phyloP scores from a whole-genome alignment of 106 monocot genomes.

The Acanthochlamys bracteata region DNA sequence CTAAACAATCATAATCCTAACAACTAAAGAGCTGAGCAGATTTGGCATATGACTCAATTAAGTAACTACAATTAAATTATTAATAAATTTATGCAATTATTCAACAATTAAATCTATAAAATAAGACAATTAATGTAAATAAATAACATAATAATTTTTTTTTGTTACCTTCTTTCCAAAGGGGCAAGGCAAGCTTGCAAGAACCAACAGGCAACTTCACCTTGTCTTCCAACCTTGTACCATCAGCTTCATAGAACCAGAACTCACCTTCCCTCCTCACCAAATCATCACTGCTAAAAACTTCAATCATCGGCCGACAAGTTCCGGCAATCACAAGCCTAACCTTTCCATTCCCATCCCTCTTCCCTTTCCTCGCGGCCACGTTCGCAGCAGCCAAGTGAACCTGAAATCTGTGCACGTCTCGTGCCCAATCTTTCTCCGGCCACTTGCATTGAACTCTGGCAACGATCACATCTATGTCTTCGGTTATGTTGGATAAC shows the following conservation, averaged over 20 bases:
- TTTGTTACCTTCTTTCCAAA: conserved; percentile 76
- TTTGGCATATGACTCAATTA: too few species aligned
- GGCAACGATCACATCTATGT: conserved; percentile 58
- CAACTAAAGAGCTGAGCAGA: too few species aligned
- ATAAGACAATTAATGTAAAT: not conserved
- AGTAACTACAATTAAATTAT: too few species aligned
- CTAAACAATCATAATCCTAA: too few species aligned
- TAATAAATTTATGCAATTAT: too few species aligned
- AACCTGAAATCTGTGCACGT: conserved; percentile 64
- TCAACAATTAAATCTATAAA: too few species aligned
- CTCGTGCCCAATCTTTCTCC: conserved; percentile 43
- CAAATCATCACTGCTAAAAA: conserved; percentile 68
- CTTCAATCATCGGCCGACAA: conserved; percentile 86
- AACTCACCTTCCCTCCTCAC: conserved; percentile 58
- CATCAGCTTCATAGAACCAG: conserved; percentile 62
- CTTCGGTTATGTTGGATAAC: conserved; percentile 20
- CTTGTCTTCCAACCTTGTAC: conserved; percentile 52
- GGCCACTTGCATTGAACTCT: conserved; percentile 51
- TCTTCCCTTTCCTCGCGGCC: conserved; percentile 39
- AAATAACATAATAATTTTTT: too few species aligned
- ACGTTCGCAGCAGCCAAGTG: conserved; percentile 54
- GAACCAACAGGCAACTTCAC: conserved; percentile 66
- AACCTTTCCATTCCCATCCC: conserved; percentile 33
- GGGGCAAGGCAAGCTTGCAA: conserved; percentile 62
- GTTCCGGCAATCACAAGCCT: conserved; percentile 36